Conservation (phyloP, 768 basidiomycete species). For the Galerina sulciceps region DNA sequence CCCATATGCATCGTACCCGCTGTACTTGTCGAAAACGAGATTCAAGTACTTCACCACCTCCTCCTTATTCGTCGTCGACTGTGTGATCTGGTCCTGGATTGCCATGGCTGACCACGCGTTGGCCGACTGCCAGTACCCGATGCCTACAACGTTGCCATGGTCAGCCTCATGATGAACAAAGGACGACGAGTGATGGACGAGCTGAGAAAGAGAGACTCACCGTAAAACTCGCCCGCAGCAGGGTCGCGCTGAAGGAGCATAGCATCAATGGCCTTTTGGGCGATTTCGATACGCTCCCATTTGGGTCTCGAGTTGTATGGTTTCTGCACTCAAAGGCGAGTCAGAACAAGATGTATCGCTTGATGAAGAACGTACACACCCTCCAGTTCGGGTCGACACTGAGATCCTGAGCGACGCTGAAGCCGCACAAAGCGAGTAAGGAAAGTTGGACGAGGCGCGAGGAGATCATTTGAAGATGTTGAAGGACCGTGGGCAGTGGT, state of each 20-base stretch:
- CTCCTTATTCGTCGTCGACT: slow-evolving; percentile 39
- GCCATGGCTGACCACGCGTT: slow-evolving; percentile 57
- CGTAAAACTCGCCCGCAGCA: slow-evolving; percentile 17
- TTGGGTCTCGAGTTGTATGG: slow-evolving; percentile 40
- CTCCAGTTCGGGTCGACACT: slow-evolving; percentile 47
- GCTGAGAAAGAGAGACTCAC: neutral
- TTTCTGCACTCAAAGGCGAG: slow-evolving; percentile 34
- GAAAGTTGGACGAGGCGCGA: neutral
- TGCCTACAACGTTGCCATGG: slow-evolving; percentile 30
- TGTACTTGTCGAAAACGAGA: slow-evolving; percentile 39
- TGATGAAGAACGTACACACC: slow-evolving; percentile 29
- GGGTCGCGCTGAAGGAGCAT: slow-evolving; percentile 40
- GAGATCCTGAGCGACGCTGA: slow-evolving; percentile 39
- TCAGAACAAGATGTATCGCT: neutral
- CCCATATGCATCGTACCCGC: slow-evolving; percentile 49
- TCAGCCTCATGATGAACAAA: neutral
- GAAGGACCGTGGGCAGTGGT: neutral
- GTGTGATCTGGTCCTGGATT: slow-evolving; percentile 45
- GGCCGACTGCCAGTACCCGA: slow-evolving; percentile 57
- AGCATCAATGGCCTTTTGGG: slow-evolving; percentile 43
- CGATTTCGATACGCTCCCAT: slow-evolving; percentile 42
- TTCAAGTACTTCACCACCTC: slow-evolving; percentile 44
- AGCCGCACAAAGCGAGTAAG: slow-evolving; percentile 5
- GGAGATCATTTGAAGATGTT: neutral
- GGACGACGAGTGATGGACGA: too few species aligned